phyloP scores from a whole-genome alignment of 2,329 filamentous ascomycete genomes.

The Macrophomina phaseolina region DNA sequence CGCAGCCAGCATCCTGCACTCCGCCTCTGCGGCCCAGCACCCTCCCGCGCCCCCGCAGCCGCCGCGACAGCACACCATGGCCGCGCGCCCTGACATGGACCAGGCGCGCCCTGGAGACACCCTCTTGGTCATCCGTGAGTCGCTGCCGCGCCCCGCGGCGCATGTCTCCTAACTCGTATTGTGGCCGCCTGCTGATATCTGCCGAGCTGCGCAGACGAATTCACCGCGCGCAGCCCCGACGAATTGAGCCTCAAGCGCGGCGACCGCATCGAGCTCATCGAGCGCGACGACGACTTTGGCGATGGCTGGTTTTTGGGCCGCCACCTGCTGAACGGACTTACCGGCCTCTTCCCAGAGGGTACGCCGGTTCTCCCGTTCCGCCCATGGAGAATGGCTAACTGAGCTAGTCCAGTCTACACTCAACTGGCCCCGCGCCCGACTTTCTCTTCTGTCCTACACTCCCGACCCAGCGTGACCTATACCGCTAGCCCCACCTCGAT shows the following conservation, averaged over 20 bases:
- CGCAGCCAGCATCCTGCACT: background rate
- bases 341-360: constrained; percentile 85
- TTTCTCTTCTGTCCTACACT: constrained; percentile 28
- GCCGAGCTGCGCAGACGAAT: constrained; percentile 72
- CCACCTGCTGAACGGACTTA: constrained; percentile 74
- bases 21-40: background rate
- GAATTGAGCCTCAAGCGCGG: constrained; percentile 88
- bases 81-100: constrained; percentile 51
- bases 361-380: constrained; percentile 36
- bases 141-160: background rate
- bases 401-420: constrained; percentile 67
- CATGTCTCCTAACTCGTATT: background rate
- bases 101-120: constrained; percentile 68
- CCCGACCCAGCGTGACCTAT: constrained; percentile 6
- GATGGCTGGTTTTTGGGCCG: constrained; percentile 84
- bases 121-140: constrained; percentile 75
- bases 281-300: constrained; percentile 86
- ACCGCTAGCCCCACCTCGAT: constrained; percentile 7
- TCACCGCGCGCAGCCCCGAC: constrained; percentile 87
- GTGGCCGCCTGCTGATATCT: constrained; percentile 25
- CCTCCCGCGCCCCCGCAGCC: constrained; percentile 19
- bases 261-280: constrained; percentile 81
- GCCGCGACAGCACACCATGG: constrained; percentile 35
- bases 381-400: constrained; percentile 22
- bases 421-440: constrained; percentile 60